Percentiles rank a stretch among this genome's conserved stretches.
Evolutionary conservation across 805 yeast species (phyloP).

Genomic region (Starmera quercuum): DNA sequence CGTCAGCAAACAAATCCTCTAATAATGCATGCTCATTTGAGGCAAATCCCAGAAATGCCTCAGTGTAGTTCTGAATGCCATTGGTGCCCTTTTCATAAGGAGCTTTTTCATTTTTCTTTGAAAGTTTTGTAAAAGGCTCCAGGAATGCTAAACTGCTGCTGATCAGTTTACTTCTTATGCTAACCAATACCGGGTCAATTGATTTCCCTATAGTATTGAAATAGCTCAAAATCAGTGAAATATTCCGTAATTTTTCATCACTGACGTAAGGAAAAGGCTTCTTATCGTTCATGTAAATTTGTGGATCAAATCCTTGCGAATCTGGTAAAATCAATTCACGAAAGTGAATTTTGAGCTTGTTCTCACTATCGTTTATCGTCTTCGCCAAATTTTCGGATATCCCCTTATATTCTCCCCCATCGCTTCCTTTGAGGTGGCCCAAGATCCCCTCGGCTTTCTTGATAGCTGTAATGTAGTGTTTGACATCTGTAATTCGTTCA

Average conservation of each 20-base stretch:
- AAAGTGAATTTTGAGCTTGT: conserved; percentile 43
- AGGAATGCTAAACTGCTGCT: conserved; percentile 35
- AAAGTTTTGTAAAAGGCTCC: conserved; percentile 38
- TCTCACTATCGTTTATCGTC: conserved; percentile 49
- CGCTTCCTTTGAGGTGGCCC: conserved; percentile 29
- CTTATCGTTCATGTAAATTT: conserved; percentile 29
- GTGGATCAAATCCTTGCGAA: conserved; percentile 38
- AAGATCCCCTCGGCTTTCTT: conserved; percentile 39
- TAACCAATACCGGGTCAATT: conserved; percentile 27
- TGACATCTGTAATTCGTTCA: conserved; percentile 23
- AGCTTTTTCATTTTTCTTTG: conserved; percentile 27
- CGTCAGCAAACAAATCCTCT: conserved; percentile 32
- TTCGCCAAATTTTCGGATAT: conserved; percentile 52
- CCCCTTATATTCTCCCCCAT: conserved; percentile 50
- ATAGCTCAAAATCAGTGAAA: conserved; percentile 36
- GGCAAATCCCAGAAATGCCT: conserved; percentile 41
- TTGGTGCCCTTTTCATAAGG: conserved; percentile 57
- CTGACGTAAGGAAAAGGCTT: conserved; percentile 33
- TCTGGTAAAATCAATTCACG: conserved; percentile 32
- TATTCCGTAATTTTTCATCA: conserved; percentile 27
- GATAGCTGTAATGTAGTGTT: conserved; percentile 30
- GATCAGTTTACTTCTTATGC: conserved; percentile 35
- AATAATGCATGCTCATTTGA: conserved; percentile 43
- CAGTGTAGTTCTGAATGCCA: conserved; percentile 48
- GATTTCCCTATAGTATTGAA: conserved; percentile 29